Base-by-base conservation (phyloP, 192 early-diverging fungal genomes). In the Dimargaris xerosporica region DNA sequence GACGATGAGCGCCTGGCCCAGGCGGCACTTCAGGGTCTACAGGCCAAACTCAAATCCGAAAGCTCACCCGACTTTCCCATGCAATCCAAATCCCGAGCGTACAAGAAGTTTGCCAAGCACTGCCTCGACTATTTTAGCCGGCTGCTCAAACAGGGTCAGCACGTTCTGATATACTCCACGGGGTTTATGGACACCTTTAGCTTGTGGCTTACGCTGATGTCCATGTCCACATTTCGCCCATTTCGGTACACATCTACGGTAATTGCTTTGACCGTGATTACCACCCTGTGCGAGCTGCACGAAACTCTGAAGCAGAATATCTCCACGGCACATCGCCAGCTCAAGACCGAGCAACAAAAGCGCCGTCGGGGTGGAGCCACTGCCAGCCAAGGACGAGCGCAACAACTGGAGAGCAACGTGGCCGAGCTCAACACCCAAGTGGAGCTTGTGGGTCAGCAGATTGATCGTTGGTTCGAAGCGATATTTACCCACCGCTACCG, bases 401-500 rank as follows among this genome's bases (percentile, higher is more conserved):
- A 43, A 59, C 61, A 67, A 54, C 67, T 77, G 47, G 73, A 74
- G 63, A 63, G 69, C 51, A 82, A 67, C 39, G 69, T 70, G 25
- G 60, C 72, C 1, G 67, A 69, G 2, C 63, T 85, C n/a, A 65
- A 76, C 28, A 64, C 63, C 21, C 86, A 86, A 44, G 82, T 84
- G 46, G 67, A 74, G 34, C 62, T 75, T 39, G 46, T 91, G 0
- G 77, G 84, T 25, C 66, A 71, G 5, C 82, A 80, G 67, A 73
- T 91, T 45, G 64, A 76, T 42, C 85, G 87, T 45, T 79, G 90
- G 59, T 93, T 91, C 76, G 82, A 86, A 39, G 79, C 85, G 42
- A 79, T 99, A 16, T 99, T 95, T 77, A 78, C 88, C 26, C 88
- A 93, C 67, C 78, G 96, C 30, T 88, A 86, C 64, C 84, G 92